phyloP scores from a whole-genome alignment of 768 basidiomycete genomes.

The Panaeolus cyanescens region DNA sequence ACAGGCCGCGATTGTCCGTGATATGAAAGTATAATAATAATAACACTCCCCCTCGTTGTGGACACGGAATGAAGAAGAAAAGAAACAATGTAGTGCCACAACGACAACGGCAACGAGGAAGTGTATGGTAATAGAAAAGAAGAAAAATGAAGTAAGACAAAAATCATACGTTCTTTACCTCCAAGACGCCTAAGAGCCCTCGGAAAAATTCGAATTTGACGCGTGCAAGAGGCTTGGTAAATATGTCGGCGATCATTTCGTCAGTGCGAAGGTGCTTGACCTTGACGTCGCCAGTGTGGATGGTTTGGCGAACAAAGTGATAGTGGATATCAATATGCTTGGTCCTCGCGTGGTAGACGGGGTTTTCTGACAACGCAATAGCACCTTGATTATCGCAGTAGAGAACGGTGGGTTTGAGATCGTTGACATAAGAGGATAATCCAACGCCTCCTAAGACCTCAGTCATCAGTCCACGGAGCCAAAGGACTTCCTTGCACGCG shows the following conservation, averaged over 20 bases:
- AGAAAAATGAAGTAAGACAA: too few relatives aligned
- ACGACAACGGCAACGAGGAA: too few relatives aligned
- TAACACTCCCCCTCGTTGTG: too few relatives aligned
- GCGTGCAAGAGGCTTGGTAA: not conserved
- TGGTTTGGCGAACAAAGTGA: slow-evolving; percentile 18
- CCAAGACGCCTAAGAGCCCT: too few relatives aligned
- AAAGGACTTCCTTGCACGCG: slow-evolving; percentile 11
- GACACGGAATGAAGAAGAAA: too few relatives aligned
- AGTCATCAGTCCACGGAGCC: slow-evolving; percentile 12
- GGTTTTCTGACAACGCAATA: slow-evolving; percentile 9
- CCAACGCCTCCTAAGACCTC: slow-evolving; percentile 19
- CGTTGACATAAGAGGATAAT: not conserved
- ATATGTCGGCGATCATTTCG: not conserved
- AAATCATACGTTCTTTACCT: too few relatives aligned
- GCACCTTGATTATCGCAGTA: slow-evolving; percentile 15
- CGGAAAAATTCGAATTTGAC: not conserved
- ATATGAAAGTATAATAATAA: too few relatives aligned
- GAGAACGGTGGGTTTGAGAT: slow-evolving; percentile 1
- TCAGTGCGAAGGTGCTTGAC: too few relatives aligned
- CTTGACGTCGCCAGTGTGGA: too few relatives aligned
- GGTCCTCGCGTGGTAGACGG: slow-evolving; percentile 11
- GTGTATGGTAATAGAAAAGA: too few relatives aligned
- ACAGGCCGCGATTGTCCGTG: too few relatives aligned
- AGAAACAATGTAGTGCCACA: too few relatives aligned
- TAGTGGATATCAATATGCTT: slow-evolving; percentile 23